Percentiles rank a stretch among this genome's conserved stretches.
Evolutionary conservation across 768 basidiomycete species (phyloP).

Genomic region (Pleurotus eryngii): DNA sequence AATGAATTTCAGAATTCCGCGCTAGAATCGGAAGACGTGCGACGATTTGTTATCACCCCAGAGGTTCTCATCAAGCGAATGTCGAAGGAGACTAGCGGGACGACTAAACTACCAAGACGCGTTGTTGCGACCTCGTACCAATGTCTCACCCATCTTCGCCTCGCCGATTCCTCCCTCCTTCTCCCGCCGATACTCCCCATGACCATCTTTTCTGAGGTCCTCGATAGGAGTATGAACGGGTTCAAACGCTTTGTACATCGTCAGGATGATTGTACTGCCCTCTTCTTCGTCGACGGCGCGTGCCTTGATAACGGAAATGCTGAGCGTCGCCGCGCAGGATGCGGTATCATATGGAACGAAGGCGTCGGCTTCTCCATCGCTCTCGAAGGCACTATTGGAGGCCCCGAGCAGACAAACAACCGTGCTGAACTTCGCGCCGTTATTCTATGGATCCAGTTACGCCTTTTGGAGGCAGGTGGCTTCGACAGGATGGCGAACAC

Average conservation of each 20-base stretch:
- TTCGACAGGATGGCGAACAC: slow-evolving; percentile 27
- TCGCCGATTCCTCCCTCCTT: background rate
- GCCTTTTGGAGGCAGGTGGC: slow-evolving; percentile 24
- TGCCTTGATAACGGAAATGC: slow-evolving; percentile 7
- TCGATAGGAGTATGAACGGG: background rate
- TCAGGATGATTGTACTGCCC: slow-evolving; percentile 3
- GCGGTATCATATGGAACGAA: slow-evolving; percentile 4
- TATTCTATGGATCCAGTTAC: slow-evolving; percentile 17
- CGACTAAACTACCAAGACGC: background rate
- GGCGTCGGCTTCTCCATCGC: background rate
- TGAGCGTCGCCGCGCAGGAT: background rate
- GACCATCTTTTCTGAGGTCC: background rate
- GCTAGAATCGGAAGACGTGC: too few relatives aligned
- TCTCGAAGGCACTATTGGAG: slow-evolving; percentile 1
- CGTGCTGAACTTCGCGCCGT: slow-evolving; percentile 34
- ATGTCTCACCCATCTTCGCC: slow-evolving; percentile 2
- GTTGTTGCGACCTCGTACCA: background rate
- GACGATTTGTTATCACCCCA: too few relatives aligned
- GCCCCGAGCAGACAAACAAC: slow-evolving; percentile 24
- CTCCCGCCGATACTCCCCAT: background rate
- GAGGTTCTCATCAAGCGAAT: background rate
- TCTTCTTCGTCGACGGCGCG: slow-evolving; percentile 11
- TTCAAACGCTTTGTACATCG: slow-evolving; percentile 5
- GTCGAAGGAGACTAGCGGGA: background rate
- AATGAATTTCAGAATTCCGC: too few relatives aligned